phyloP scores from a whole-genome alignment of 495 filamentous ascomycete species.

The Hypoxylon fuscum region DNA sequence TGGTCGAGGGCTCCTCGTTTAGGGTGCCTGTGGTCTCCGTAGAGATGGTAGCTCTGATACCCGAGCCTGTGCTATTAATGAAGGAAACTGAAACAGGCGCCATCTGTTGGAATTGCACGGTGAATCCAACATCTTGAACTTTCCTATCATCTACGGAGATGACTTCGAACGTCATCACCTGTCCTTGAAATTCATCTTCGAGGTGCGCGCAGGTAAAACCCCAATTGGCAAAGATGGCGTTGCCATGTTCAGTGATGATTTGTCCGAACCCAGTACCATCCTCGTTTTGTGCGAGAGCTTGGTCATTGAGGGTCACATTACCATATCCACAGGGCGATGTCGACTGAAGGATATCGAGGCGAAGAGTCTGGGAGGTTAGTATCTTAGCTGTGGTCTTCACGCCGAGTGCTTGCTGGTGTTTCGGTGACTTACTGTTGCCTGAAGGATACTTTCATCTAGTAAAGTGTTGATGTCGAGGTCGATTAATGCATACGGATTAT shows the following conservation, averaged over 20 bases:
- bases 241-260: conserved; percentile 40
- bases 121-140: conserved; percentile 51
- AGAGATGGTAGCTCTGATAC: conserved; percentile 9
- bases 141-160: conserved; percentile 48
- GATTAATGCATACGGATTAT: conserved; percentile 30
- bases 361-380: conserved; percentile 39
- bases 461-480: conserved; percentile 22
- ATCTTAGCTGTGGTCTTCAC: neutral
- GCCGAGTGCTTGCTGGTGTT: neutral
- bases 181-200: conserved; percentile 52
- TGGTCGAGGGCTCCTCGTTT: conserved; percentile 14
- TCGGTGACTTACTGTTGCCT: conserved; percentile 31
- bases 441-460: conserved; percentile 15
- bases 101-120: conserved; percentile 56
- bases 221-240: conserved; percentile 52
- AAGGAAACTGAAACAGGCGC: conserved; percentile 52
- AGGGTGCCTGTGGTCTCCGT: conserved; percentile 6
- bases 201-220: conserved; percentile 55
- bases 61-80: conserved; percentile 42
- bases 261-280: conserved; percentile 44
- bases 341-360: conserved; percentile 46
- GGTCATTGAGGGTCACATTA: conserved; percentile 49
- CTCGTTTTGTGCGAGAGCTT: conserved; percentile 44
- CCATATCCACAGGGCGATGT: conserved; percentile 47
- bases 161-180: conserved; percentile 58